Evolutionary conservation across 345 rosid species (phyloP).

Genomic region (Tarenaya hassleriana): DNA sequence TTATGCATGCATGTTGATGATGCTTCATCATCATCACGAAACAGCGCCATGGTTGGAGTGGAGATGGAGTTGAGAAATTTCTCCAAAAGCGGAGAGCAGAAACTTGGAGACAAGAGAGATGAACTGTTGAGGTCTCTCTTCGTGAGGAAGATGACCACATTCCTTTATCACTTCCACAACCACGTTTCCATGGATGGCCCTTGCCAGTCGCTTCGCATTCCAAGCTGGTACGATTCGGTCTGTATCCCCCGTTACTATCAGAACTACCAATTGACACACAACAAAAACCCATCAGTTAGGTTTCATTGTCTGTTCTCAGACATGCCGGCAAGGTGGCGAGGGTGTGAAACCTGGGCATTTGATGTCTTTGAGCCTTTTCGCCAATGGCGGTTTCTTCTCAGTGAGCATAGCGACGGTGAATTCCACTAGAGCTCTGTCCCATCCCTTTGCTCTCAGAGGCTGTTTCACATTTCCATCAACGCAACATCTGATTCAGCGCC

Average conservation of each 20-base stretch:
- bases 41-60: background rate
- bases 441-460: constrained; percentile 65
- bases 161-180: constrained; percentile 57
- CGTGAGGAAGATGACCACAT: constrained; percentile 90
- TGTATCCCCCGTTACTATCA: constrained; percentile 70
- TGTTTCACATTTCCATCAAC: constrained; percentile 21
- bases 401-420: constrained; percentile 59
- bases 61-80: constrained; percentile 25
- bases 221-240: constrained; percentile 86
- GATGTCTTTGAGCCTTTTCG: constrained; percentile 53
- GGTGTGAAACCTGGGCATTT: constrained; percentile 63
- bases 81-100: constrained; percentile 45
- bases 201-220: constrained; percentile 70
- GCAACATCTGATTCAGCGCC: background rate
- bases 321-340: background rate
- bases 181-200: constrained; percentile 65
- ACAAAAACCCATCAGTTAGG: constrained; percentile 14
- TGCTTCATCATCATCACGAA: too few species aligned
- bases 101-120: constrained; percentile 56
- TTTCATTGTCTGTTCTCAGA: background rate
- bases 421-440: constrained; percentile 80
- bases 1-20: too few species aligned
- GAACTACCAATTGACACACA: constrained; percentile 35
- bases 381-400: constrained; percentile 38
- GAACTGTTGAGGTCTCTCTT: constrained; percentile 82